Conservation (phyloP, 2,329 filamentous ascomycete genomes). For the Sclerotinia sclerotiorum region DNA sequence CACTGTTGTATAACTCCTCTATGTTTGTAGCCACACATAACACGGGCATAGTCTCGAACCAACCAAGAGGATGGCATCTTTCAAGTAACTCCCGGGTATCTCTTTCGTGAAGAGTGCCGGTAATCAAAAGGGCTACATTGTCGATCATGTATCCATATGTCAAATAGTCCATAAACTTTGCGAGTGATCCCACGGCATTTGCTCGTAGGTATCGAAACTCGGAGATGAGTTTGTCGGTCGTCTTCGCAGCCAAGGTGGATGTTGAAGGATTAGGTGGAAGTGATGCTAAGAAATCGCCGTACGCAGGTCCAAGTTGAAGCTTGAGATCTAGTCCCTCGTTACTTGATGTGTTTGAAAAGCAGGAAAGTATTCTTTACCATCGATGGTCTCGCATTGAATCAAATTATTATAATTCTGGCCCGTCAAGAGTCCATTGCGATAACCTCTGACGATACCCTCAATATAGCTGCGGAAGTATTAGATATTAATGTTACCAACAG, state of each 20-base stretch:
- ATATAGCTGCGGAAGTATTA: constrained; percentile 67
- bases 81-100: constrained; percentile 95
- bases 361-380: constrained; percentile 59
- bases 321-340: constrained; percentile 72
- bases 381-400: constrained; percentile 96
- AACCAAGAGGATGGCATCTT: constrained; percentile 92
- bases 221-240: constrained; percentile 95
- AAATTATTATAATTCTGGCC: constrained; percentile 90
- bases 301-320: constrained; percentile 92
- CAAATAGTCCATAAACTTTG: constrained; percentile 96
- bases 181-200: constrained; percentile 85
- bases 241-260: constrained; percentile 88
- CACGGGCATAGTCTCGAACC: constrained; percentile 99
- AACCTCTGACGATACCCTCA: constrained; percentile 95
- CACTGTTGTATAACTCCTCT: constrained; percentile 97
- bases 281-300: constrained; percentile 92
- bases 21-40: constrained; percentile 98
- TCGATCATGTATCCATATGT: constrained; percentile 99
- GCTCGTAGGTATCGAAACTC: constrained; percentile 96
- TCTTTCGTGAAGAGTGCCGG: constrained; percentile 93
- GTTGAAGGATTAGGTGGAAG: constrained; percentile 96
- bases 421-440: constrained; percentile 90
- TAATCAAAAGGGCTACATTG: constrained; percentile 96
- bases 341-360: constrained; percentile 11
- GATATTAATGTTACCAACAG: constrained; percentile 25